Base-by-base conservation (phyloP, 805 yeast genomes). In the Barnettozyma californica region DNA sequence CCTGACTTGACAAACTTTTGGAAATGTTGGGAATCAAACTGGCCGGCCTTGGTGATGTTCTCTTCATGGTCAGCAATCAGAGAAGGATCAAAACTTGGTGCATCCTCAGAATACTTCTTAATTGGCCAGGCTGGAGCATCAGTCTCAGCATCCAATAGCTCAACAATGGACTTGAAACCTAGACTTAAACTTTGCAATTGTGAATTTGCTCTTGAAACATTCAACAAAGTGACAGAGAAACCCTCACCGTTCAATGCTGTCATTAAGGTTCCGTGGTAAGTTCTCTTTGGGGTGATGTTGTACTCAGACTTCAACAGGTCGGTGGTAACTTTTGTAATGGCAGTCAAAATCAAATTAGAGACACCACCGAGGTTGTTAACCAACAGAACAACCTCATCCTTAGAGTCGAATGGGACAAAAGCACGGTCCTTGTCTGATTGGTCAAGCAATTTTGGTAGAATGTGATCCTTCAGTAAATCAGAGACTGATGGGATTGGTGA, bases 171-270 rank as follows among this genome's bases (percentile, higher is more conserved):
- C 10, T 64, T 53, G 41, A 66, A 53, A 10, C 64, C 68, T 5
- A 53, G 45, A 3, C 43, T 41, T 5, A 51, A 43, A 2, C 43
- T 43, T 51, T 44, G 43, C 57, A 66, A 35, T 67, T 68, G 7
- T 43, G 67, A 56, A 14, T 75, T 68, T 4, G 83, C 75, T 35
- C 74, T 74, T 1, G 87, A 66, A 36, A 79, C 80, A 62, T 89
- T 90, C 57, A 92, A 71, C 45, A 91, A 69, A 3, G 97, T 87
- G 52, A 92, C 75, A 35, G 94, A 83, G 65, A 91, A 88, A 1
- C 98, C 98, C 10, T 95, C 94, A 16, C 96, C 92, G 64, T 87
- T 88, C 52, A 92, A 76, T 0, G 97, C 89, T 2, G 97, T 88
- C 65, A 89, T 91, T 63, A 85, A 82, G 34, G 92, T 81, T 23